These are phyloP conservation scores for Gracilariopsis chorda DNA, from an alignment of 23 red algal species.

Conservation along the genomic window DNA sequence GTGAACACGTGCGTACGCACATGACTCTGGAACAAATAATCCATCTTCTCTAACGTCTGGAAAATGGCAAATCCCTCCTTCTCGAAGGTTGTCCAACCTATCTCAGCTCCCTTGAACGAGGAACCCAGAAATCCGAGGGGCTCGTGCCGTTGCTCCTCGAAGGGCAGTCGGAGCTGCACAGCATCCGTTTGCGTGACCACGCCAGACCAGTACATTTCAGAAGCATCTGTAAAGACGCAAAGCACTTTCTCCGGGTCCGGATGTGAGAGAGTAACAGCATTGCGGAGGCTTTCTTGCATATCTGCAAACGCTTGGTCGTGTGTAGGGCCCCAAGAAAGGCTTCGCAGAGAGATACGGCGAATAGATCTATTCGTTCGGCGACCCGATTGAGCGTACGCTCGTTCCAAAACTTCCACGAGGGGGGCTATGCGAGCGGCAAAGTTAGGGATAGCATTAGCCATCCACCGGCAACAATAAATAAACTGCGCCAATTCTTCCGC, in stretches of 20 bases:
- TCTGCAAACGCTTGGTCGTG: neutral
- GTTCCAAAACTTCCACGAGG: neutral
- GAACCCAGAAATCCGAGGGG: neutral
- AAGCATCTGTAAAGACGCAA: constrained; percentile 53
- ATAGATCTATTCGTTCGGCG: neutral
- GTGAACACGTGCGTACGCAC: neutral
- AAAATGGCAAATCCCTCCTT: constrained; percentile 38
- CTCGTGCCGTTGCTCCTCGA: constrained; percentile 11
- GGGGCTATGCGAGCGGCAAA: neutral
- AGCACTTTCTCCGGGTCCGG: constrained; percentile 8
- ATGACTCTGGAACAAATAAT: neutral
- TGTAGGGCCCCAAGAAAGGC: neutral
- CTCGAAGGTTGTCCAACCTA: constrained; percentile 8
- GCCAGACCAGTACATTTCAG: neutral
- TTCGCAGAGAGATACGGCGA: neutral
- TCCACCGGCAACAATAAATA: constrained; percentile 27
- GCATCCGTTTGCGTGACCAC: neutral
- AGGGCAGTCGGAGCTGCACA: neutral
- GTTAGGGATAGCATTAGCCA: constrained; percentile 3
- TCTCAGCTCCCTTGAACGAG: neutral
- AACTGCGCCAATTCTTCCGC: constrained; percentile 46
- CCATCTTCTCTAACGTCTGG: neutral
- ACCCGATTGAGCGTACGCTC: neutral
- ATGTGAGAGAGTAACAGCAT: neutral
- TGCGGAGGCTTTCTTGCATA: neutral